Base-by-base conservation (phyloP, 768 basidiomycete genomes). In the Termitomyces sp. region DNA sequence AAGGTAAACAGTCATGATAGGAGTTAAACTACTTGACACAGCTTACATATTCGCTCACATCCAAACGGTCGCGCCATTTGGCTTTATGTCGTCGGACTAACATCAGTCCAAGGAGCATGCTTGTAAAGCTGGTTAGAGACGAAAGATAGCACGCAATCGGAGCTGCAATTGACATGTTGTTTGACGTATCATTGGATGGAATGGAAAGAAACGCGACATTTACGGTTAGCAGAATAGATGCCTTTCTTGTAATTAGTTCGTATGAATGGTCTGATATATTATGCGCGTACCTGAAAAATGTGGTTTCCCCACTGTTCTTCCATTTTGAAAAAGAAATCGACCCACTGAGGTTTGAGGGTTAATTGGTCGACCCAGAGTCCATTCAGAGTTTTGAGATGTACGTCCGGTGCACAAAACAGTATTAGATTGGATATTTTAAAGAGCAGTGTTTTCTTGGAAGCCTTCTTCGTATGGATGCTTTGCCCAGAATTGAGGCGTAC, bases 171-270 rank as follows among this genome's bases (percentile, higher is more conserved):
- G 12, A 14, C 12, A 54, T 55, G 42, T 57, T 72, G 17, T 75
- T 70, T 57, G 71, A 69, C 19, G 71, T 67, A 42, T 60, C 74
- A 14, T 76, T 71, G 21, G 72, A 70, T 30, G 73, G 69, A 35
- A 82, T 77, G 0, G 78, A 50, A 53, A 45, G 68, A 54, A 82
- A 80, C 0, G 71, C 74, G 2, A 83, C 73, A 44, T 81, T 79
- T 6, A 73, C 75, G 21, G 71, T 74, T 26, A 83, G 62, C 1
- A 83, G 65, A 2, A 82, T 76, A 2, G 77, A 74, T 0, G 76
- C 73, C 80, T 81, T 52, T 28, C 28, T 40, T 44, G 11, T 5
- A 0, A 54, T 45, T 51, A 78, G 77, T 45, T 76, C 66, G 34
- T 1, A 17, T 15, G 32, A 12, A n/a, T 5, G 3, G 2, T 37